Conservation (phyloP, 2,329 filamentous ascomycete genomes). For the Aspergillus tanneri region DNA sequence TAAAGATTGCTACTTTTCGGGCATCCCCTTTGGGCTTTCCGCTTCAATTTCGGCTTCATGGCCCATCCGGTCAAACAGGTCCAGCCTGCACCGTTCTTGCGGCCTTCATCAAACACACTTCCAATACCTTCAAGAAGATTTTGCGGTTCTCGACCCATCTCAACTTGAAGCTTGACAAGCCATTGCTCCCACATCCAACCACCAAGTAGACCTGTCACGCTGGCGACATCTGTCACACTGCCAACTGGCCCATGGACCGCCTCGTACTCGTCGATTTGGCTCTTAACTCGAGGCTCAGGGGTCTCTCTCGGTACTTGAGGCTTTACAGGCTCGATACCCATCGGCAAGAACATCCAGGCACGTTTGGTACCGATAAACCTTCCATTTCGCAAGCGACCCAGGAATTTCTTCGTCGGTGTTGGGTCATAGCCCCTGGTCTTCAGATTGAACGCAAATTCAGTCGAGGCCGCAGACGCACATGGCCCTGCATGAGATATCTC, state of each 20-base stretch:
- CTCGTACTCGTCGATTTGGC: constrained; percentile 53
- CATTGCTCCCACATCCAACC: constrained; percentile 95
- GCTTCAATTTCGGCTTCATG: constrained; percentile 48
- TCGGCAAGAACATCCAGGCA: constrained; percentile 84
- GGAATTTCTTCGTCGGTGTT: constrained; percentile 75
- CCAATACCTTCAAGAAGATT: constrained; percentile 57
- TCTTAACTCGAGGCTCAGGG: constrained; percentile 39
- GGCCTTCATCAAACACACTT: constrained; percentile 59
- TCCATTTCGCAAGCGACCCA: constrained; percentile 68
- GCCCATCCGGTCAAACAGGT: constrained; percentile 61
- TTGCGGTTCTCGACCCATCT: constrained; percentile 68
- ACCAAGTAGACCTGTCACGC: constrained; percentile 76
- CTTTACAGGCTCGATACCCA: constrained; percentile 59
- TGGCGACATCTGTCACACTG: constrained; percentile 69
- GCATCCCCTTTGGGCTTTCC: neutral
- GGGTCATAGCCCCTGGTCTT: constrained; percentile 89
- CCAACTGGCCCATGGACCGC: constrained; percentile 59
- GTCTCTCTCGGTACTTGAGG: constrained; percentile 45
- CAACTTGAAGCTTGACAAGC: constrained; percentile 82
- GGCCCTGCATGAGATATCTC: constrained; percentile 84
- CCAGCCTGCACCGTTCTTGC: constrained; percentile 59
- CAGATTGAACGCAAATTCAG: constrained; percentile 89
- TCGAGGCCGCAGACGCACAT: constrained; percentile 74
- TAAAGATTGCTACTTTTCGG: constrained; percentile 3
- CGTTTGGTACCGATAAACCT: constrained; percentile 80